Evolutionary conservation across 805 yeast species (phyloP).

Genomic region (Ogataea nitratoaversa): DNA sequence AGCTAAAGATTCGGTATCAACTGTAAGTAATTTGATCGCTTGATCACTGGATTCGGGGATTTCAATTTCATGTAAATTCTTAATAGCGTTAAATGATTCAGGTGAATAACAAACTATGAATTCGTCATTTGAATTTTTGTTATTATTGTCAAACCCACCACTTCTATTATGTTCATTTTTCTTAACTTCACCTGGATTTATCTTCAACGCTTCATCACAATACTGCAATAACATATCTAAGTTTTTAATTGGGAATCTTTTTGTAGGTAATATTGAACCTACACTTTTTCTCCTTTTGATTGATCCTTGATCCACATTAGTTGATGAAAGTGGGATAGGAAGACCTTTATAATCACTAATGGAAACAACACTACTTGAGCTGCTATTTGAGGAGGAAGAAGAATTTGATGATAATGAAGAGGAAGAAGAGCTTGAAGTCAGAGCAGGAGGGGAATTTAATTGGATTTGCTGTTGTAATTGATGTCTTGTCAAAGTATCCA

Average conservation of each 20-base stretch:
- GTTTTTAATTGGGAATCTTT: conserved; percentile 60
- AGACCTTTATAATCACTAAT: conserved; percentile 54
- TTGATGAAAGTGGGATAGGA: conserved; percentile 35
- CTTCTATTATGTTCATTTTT: conserved; percentile 15
- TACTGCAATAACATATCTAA: conserved; percentile 54
- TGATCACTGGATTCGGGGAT: conserved; percentile 56
- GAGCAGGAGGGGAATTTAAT: conserved; percentile 13
- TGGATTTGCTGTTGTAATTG: conserved; percentile 12
- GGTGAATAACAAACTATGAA: conserved; percentile 48
- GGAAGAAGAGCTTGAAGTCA: conserved; percentile 24
- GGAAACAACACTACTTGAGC: conserved; percentile 13
- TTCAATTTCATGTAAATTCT: conserved; percentile 34
- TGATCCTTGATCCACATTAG: conserved; percentile 19
- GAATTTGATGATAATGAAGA: conserved; percentile 17
- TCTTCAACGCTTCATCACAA: conserved; percentile 68
- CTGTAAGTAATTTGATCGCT: conserved; percentile 56
- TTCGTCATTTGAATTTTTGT: too few relatives aligned
- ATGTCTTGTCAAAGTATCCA: conserved; percentile 34
- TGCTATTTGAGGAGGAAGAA: conserved; percentile 15
- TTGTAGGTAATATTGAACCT: conserved; percentile 37
- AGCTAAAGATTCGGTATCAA: conserved; percentile 61
- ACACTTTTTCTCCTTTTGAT: conserved; percentile 35
- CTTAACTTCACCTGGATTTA: conserved; percentile 66
- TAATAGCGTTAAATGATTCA: conserved; percentile 53
- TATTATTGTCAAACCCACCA: too few relatives aligned